Evolutionary conservation across 2,329 filamentous ascomycete species (phyloP), one percentile per base, ranked within the genome.

Genomic region (Coleophoma eucalyptorum): DNA sequence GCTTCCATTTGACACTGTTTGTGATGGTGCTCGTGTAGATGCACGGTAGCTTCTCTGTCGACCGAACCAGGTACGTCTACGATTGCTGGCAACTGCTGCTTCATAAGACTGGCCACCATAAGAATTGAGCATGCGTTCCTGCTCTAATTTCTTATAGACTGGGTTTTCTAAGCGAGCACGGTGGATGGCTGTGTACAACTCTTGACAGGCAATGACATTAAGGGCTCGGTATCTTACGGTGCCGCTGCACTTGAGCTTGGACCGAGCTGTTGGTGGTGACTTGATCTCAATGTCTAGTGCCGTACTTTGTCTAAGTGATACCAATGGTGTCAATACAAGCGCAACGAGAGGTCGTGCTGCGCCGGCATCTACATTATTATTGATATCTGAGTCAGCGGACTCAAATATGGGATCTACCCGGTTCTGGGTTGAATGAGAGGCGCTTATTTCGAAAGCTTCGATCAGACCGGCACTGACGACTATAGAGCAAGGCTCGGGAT

Each of bases 201-300:
- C 79, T 57, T 88, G 85, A 64, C 92, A 95, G 55, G 97, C 93
- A 41, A 83, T 79, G 2, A 84, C 78, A 43, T 81, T 89, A 40
- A 86, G 77, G 44, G 90, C 90, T 40, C 94, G 87, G 79, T 97
- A 94, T 42, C 76, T 93, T 72, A 96, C 77, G 32, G 78, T 78
- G 13, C 84, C 86, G 46, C 86, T 79, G 64, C 72, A 79, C 52
- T 77, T 80, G 50, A 96, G 79, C 60, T 83, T 81, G 5, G 88
- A 91, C 55, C 88, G 82, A 33, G 77, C 66, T 6, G 88, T 87
- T 21, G 92, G 87, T 1, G 90, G 90, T 6, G 93, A 97, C 46
- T 91, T 87, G 57, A 99, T 90, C 58, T 95, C 94, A 49, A 99
- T 89, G 66, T 99, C 94, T 32, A 99, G 81, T 3, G 89, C 89